Conservation (phyloP, 2,329 filamentous ascomycete genomes). For the Penicillium freii region DNA sequence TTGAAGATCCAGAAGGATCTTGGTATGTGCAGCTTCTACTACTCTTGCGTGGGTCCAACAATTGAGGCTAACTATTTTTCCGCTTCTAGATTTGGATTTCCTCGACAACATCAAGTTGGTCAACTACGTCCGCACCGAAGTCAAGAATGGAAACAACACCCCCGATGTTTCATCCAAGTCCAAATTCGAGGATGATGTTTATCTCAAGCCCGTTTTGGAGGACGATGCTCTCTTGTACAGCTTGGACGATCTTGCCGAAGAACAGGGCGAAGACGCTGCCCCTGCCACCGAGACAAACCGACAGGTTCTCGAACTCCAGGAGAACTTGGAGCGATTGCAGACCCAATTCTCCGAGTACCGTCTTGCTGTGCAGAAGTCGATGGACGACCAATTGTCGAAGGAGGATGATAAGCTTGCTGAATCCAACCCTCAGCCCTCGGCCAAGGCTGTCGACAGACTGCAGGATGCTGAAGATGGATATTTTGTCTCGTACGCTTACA, state of each 20-base stretch:
- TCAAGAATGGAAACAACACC: slow-evolving; percentile 45
- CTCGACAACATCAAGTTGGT: slow-evolving; percentile 71
- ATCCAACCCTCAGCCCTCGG: slow-evolving; percentile 17
- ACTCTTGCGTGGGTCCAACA: slow-evolving; percentile 14
- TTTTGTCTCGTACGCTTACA: slow-evolving; percentile 65
- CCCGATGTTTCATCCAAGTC: slow-evolving; percentile 60
- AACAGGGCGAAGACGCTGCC: slow-evolving; percentile 30
- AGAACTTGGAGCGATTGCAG: slow-evolving; percentile 59
- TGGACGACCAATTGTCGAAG: slow-evolving; percentile 64
- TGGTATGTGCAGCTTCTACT: slow-evolving; percentile 37
- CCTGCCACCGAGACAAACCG: slow-evolving; percentile 42
- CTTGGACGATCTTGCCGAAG: slow-evolving; percentile 70
- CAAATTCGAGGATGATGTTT: slow-evolving; percentile 73
- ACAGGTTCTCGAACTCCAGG: slow-evolving; percentile 59
- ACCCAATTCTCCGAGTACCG: slow-evolving; percentile 66
- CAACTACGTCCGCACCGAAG: slow-evolving; percentile 60
- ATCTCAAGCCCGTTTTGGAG: slow-evolving; percentile 78
- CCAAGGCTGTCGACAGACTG: slow-evolving; percentile 35
- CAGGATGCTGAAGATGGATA: slow-evolving; percentile 60
- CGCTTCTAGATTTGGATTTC: slow-evolving; percentile 63
- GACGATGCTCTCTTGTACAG: slow-evolving; percentile 87
- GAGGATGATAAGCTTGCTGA: slow-evolving; percentile 47
- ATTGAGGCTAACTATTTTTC: slow-evolving; percentile 14
- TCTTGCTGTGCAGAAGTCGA: slow-evolving; percentile 62
- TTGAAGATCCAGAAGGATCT: slow-evolving; percentile 55